phyloP scores from a whole-genome alignment of 1,284 basidiomycete genomes.

The Moesziomyces aphidis region DNA sequence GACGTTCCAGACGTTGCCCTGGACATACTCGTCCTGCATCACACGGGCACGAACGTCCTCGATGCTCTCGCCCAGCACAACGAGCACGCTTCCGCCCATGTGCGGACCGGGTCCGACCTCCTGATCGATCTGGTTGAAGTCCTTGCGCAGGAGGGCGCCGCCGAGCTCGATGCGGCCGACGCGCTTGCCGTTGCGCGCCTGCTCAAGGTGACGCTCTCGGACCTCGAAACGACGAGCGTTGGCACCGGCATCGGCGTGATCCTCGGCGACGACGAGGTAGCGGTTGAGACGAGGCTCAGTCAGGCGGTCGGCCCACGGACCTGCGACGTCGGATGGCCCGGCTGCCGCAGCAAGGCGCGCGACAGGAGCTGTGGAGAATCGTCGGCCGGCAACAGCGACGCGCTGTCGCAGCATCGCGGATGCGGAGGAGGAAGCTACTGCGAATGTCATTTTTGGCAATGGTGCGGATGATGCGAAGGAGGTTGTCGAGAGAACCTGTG shows the following conservation, averaged over 20 bases:
- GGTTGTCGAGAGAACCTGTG: background rate
- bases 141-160: slow-evolving; percentile 48
- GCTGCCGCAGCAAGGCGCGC: slow-evolving; percentile 12
- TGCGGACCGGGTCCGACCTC: slow-evolving; percentile 36
- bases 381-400: background rate
- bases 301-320: slow-evolving; percentile 46
- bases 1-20: slow-evolving; percentile 49
- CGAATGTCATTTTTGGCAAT: background rate
- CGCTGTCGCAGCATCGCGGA: slow-evolving; percentile 1
- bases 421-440: background rate
- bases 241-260: slow-evolving; percentile 38
- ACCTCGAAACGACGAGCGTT: slow-evolving; percentile 53
- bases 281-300: slow-evolving; percentile 32
- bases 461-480: background rate
- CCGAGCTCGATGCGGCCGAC: slow-evolving; percentile 54
- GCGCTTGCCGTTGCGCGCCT: slow-evolving; percentile 46
- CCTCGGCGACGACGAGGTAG: slow-evolving; percentile 54
- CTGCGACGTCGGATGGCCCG: background rate
- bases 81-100: slow-evolving; percentile 47
- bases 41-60: slow-evolving; percentile 45
- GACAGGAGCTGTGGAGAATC: slow-evolving; percentile 12
- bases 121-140: slow-evolving; percentile 48
- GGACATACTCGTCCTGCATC: slow-evolving; percentile 51
- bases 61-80: slow-evolving; percentile 54
- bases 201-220: slow-evolving; percentile 52